phyloP scores from a whole-genome alignment of 2,329 filamentous ascomycete species.

The Plenodomus lindquistii region DNA sequence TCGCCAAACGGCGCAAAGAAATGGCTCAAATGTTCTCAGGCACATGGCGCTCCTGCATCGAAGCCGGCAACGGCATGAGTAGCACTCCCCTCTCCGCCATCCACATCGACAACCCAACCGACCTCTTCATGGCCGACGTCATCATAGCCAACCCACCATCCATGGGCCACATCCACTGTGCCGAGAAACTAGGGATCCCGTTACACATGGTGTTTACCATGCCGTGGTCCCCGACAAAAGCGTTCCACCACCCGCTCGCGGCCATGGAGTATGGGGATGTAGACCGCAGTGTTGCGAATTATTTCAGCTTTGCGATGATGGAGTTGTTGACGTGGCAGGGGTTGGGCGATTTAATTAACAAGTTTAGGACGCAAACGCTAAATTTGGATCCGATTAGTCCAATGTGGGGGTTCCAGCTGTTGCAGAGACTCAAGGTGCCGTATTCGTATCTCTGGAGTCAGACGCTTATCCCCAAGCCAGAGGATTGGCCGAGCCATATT shows the following conservation, averaged over 20 bases:
- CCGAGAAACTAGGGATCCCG: conserved; percentile 73
- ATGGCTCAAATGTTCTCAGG: conserved; percentile 37
- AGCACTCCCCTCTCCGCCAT: conserved; percentile 8
- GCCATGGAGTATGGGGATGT: conserved; percentile 48
- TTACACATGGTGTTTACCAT: conserved; percentile 84
- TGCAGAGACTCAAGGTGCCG: conserved; percentile 47
- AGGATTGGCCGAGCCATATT: conserved; percentile 32
- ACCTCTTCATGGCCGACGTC: conserved; percentile 74
- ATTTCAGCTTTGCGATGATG: conserved; percentile 52
- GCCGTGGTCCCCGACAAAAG: conserved; percentile 54
- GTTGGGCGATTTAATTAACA: conserved; percentile 54
- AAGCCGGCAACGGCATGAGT: conserved; percentile 40
- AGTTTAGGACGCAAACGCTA: conserved; percentile 45
- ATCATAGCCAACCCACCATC: conserved; percentile 32
- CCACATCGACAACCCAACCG: conserved; percentile 12
- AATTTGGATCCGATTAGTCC: conserved; percentile 46
- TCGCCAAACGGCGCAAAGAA: conserved; percentile 34
- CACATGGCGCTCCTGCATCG: conserved; percentile 44
- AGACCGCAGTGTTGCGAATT: conserved; percentile 47
- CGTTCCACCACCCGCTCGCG: conserved; percentile 56
- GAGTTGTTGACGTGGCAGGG: conserved; percentile 58
- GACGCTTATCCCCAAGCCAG: conserved; percentile 32
- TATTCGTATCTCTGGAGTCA: conserved; percentile 54
- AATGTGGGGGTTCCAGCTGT: conserved; percentile 46
- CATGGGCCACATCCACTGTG: conserved; percentile 61